These are phyloP conservation scores for Saturnispora galanensis DNA, from an alignment of 805 yeast genomes.

Conservation along the genomic window DNA sequence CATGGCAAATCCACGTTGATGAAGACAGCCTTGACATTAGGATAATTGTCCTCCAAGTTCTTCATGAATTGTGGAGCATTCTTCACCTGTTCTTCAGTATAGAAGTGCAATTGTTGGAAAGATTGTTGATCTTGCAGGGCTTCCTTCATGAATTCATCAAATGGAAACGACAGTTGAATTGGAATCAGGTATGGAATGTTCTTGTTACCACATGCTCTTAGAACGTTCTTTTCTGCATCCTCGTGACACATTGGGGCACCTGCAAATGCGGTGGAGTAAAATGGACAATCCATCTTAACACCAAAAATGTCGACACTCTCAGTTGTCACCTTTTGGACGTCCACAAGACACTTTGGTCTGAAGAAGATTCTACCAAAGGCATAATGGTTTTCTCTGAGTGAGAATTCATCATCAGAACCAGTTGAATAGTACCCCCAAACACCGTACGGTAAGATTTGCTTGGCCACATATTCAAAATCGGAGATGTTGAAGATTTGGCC, in stretches of 20 bases:
- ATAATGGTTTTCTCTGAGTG: constrained; percentile 49
- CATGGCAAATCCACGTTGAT: constrained; percentile 86
- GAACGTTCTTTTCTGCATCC: constrained; percentile 75
- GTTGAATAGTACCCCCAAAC: constrained; percentile 90
- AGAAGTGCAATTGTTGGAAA: constrained; percentile 74
- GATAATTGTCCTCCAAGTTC: constrained; percentile 27
- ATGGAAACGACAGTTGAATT: constrained; percentile 72
- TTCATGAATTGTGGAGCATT: constrained; percentile 28
- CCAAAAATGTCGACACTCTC: constrained; percentile 14
- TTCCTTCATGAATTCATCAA: constrained; percentile 65
- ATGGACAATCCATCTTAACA: constrained; percentile 41
- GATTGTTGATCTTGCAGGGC: constrained; percentile 54
- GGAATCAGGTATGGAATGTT: constrained; percentile 79
- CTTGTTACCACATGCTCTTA: constrained; percentile 61
- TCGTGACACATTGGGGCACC: constrained; percentile 80
- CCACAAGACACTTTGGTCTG: constrained; percentile 69
- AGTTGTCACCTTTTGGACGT: constrained; percentile 35
- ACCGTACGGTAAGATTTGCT: constrained; percentile 55
- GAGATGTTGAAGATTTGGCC: constrained; percentile 60
- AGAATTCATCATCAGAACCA: constrained; percentile 86
- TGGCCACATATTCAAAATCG: constrained; percentile 83
- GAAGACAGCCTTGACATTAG: constrained; percentile 63
- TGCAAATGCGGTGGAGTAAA: constrained; percentile 86
- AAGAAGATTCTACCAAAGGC: constrained; percentile 81
- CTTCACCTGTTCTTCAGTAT: constrained; percentile 48